A percentile compares a stretch with the other conserved stretches of the same genome.
Evolutionary conservation across 1,139 yeast genomes (phyloP).

Genomic region (Saccharomyces pastorianus): DNA sequence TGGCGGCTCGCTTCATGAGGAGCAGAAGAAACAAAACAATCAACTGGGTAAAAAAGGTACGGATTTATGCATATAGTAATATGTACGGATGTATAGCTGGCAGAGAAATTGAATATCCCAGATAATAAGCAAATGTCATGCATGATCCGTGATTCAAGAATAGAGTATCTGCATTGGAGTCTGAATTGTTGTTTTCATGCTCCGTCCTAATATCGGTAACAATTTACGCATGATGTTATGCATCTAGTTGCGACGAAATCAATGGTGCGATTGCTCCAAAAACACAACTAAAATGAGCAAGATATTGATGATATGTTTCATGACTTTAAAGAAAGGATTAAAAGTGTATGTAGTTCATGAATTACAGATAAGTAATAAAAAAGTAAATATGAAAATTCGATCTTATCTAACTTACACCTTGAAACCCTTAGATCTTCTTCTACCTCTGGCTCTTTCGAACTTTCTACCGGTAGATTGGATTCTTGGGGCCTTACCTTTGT

Average conservation of each 20-base stretch:
- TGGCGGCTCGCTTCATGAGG: not conserved
- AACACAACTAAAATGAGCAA: not conserved
- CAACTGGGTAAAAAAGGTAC: not conserved
- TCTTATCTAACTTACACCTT: conserved; percentile 68
- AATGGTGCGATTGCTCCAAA: too few species aligned
- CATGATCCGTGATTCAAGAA: too few species aligned
- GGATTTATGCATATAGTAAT: too few species aligned
- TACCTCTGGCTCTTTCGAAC: conserved; percentile 99
- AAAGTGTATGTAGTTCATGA: conserved; percentile 1
- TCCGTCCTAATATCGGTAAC: too few species aligned
- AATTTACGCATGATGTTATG: too few species aligned
- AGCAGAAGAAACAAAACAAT: not conserved
- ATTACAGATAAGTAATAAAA: not conserved
- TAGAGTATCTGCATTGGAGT: too few species aligned
- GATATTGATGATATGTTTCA: not conserved
- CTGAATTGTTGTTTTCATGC: too few species aligned
- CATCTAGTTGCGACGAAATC: too few species aligned
- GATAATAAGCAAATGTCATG: too few species aligned
- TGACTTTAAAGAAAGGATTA: not conserved
- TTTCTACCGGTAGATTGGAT: conserved; percentile 95
- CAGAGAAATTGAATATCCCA: too few species aligned
- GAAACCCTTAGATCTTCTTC: conserved; percentile 98
- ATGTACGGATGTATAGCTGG: too few species aligned
- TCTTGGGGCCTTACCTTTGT: conserved; percentile 99
- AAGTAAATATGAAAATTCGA: conserved; percentile 3